Percentiles rank a stretch among this genome's conserved stretches.
Evolutionary conservation across 2,329 filamentous ascomycete genomes (phyloP).

Genomic region (Dothideomycetes sp.): DNA sequence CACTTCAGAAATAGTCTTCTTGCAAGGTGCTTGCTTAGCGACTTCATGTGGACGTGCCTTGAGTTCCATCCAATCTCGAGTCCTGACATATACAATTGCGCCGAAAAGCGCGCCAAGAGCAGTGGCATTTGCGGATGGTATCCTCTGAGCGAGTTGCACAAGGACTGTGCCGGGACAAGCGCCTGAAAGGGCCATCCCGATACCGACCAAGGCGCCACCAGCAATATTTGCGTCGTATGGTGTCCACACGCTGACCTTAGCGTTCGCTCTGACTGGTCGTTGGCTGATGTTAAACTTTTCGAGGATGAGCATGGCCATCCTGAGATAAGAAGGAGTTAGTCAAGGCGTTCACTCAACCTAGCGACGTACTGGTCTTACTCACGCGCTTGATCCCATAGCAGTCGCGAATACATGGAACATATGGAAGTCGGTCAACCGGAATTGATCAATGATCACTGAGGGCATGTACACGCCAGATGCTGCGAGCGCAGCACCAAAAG

Average conservation of each 20-base stretch:
- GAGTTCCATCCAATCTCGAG: no score
- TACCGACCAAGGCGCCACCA: constrained; percentile 51
- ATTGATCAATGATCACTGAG: constrained; percentile 48
- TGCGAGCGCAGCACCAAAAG: constrained; percentile 52
- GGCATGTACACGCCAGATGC: constrained; percentile 50
- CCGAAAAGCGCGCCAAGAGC: constrained; percentile 45
- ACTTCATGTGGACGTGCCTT: no score
- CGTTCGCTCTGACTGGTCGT: constrained; percentile 31
- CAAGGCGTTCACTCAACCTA: no score
- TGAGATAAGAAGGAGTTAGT: no score
- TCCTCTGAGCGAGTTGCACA: constrained; percentile 45
- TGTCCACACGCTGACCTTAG: constrained; percentile 2
- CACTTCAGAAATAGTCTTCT: no score
- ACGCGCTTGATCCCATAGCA: constrained; percentile 52
- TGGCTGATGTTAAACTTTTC: neutral
- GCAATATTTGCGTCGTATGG: constrained; percentile 54
- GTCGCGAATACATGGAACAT: constrained; percentile 56
- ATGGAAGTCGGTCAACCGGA: constrained; percentile 50
- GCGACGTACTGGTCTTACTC: no score
- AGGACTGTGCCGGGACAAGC: constrained; percentile 57
- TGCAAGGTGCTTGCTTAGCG: no score
- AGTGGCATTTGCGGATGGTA: constrained; percentile 30
- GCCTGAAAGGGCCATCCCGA: constrained; percentile 55
- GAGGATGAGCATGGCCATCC: no score
- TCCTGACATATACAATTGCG: constrained; percentile 33